phyloP scores from a whole-genome alignment of 2,329 filamentous ascomycete species.

The Colletotrichum neosansevieriae region DNA sequence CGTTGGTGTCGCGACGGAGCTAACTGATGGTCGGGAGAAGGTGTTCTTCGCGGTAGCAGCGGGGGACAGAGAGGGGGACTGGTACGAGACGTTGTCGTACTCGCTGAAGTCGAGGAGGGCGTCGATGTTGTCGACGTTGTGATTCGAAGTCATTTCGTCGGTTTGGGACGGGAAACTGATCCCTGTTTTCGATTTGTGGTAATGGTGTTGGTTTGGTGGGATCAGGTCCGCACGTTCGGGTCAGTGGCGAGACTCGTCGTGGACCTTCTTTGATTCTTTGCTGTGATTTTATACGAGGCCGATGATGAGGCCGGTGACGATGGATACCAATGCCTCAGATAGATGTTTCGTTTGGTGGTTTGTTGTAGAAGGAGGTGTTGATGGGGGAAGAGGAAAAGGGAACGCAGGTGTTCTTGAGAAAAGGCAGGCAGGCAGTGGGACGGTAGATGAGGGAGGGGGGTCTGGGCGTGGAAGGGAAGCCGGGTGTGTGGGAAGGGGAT shows the following conservation, averaged over 20 bases:
- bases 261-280: neutral
- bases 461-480: slow-evolving; percentile 24
- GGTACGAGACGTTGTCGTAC: slow-evolving; percentile 72
- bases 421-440: slow-evolving; percentile 26
- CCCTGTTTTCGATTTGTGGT: slow-evolving; percentile 23
- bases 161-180: slow-evolving; percentile 20
- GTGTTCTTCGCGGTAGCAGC: slow-evolving; percentile 64
- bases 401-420: neutral
- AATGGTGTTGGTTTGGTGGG: neutral
- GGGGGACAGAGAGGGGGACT: slow-evolving; percentile 72
- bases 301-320: slow-evolving; percentile 32
- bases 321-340: slow-evolving; percentile 21
- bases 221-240: slow-evolving; percentile 5
- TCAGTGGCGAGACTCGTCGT: slow-evolving; percentile 4
- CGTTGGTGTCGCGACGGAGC: slow-evolving; percentile 66
- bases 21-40: slow-evolving; percentile 63
- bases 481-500: neutral
- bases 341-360: slow-evolving; percentile 27
- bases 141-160: slow-evolving; percentile 51
- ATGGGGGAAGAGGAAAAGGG: slow-evolving; percentile 19
- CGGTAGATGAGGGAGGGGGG: slow-evolving; percentile 17
- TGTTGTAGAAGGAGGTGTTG: slow-evolving; percentile 30
- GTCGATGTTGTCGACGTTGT: slow-evolving; percentile 66
- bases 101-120: slow-evolving; percentile 71
- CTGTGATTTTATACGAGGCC: neutral